These are phyloP conservation scores for Amniculicola lignicola DNA, from an alignment of 495 filamentous ascomycete genomes.

Conservation along the genomic window DNA sequence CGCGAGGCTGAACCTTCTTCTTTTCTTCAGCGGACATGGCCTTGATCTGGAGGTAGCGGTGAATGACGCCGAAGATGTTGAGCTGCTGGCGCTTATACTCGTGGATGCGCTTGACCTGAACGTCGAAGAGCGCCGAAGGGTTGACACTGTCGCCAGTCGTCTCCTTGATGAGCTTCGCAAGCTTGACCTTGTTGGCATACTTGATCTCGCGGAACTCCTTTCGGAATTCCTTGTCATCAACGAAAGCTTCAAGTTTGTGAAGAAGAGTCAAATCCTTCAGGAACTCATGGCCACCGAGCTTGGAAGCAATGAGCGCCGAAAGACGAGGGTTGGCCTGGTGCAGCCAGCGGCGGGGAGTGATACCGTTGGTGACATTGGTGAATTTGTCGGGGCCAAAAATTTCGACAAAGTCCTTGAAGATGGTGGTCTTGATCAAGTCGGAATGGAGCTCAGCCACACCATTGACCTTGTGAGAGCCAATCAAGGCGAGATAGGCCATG, in stretches of 20 bases:
- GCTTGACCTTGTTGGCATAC: conserved; percentile 70
- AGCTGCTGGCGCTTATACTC: conserved; percentile 99
- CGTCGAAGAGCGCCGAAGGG: conserved; percentile 85
- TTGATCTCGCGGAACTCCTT: conserved; percentile 92
- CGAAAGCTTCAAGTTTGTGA: conserved; percentile 73
- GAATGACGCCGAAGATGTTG: conserved; percentile 97
- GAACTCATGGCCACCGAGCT: conserved; percentile 76
- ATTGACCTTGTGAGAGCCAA: conserved; percentile 98
- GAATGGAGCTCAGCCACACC: conserved; percentile 97
- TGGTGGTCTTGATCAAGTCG: conserved; percentile 94
- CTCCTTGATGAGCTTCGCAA: conserved; percentile 85
- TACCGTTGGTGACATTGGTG: conserved; percentile 96
- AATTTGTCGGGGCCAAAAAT: conserved; percentile 96
- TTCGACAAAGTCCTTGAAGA: conserved; percentile 96
- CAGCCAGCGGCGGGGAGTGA: conserved; percentile 92
- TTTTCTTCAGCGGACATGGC: conserved; percentile 75
- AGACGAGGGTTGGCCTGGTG: conserved; percentile 95
- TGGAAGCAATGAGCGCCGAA: conserved; percentile 87
- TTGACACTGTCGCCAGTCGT: conserved; percentile 77
- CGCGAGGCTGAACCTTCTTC: conserved; percentile 86
- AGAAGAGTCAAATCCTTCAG: conserved; percentile 83
- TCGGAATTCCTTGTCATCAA: conserved; percentile 84
- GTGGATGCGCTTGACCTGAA: conserved; percentile 98
- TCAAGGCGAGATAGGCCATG: conserved; percentile 92
- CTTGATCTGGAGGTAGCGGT: conserved; percentile 89